Conservation (phyloP, 179 eudicot species). For the Dionaea muscipula region DNA sequence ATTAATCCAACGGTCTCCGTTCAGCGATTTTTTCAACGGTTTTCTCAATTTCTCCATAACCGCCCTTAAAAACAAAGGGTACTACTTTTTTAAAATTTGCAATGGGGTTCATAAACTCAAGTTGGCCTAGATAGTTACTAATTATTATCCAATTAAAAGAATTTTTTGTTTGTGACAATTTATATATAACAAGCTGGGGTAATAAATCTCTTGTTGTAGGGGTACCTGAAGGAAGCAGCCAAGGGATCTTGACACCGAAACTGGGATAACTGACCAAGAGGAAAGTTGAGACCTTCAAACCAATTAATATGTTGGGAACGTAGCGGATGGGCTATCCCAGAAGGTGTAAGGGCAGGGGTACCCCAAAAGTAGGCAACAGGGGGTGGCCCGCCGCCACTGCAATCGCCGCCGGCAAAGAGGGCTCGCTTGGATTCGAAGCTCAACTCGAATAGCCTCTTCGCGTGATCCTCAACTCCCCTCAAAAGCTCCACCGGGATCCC, state of each 20-base stretch:
- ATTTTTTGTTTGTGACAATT: no score
- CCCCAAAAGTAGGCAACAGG: constrained; percentile 63
- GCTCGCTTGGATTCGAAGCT: constrained; percentile 39
- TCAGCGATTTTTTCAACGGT: no score
- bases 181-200: no score
- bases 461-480: constrained; percentile 22
- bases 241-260: constrained; percentile 19
- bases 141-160: no score
- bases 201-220: no score
- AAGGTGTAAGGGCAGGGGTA: constrained; percentile 38
- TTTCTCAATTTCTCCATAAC: no score
- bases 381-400: no score
- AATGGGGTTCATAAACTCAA: no score
- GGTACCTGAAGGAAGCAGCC: constrained; percentile 39
- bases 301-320: constrained; percentile 30
- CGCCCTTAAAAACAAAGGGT: no score
- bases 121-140: no score
- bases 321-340: constrained; percentile 23
- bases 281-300: constrained; percentile 52
- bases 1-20: no score
- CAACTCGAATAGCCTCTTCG: constrained; percentile 24
- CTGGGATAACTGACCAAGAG: constrained; percentile 14
- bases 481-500: constrained; percentile 43
- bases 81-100: no score
- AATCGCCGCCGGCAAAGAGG: constrained; percentile 6